Evolutionary conservation across 345 rosid genomes (phyloP), one percentile per base, ranked within the genome.

Genomic region (Hevea brasiliensis): DNA sequence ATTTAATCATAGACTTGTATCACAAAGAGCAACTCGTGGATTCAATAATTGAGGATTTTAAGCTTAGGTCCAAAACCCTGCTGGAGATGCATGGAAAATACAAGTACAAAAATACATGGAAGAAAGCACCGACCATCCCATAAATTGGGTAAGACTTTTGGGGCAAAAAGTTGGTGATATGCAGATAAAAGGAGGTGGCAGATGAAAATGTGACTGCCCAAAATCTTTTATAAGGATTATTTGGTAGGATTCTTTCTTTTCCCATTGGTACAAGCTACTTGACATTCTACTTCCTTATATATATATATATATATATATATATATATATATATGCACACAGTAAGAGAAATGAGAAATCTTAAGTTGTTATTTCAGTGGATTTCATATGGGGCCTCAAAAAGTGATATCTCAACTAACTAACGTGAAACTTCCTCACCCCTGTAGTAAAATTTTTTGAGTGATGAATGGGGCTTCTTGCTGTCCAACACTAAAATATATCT

Each of bases 391-490:
- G 62, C 57, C 72, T 23, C 0, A 1, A 8, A 21, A 57, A 4
- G 41, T 68, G 85, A 83, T 76, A 40, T 83, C 32, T 68, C 76
- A 83, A 75, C 84, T 1, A 72, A 61, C 69, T 41, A 5, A 18
- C 65, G 54, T 15, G 2, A 23, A 6, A 44, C 15, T 29, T 37
- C 54, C 71, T 56, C 35, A 11, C 47, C 47, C 11, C 12, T 8
- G n/a, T 7, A 20, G 24, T 9, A 21, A 37, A 68, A 4, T 17
- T 14, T 15, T 6, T n/a, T 27, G 24, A 11, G 45, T 62, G 50
- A 14, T 15, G 40, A n/a, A 65, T 24, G 35, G 44, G 44, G 32
- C 32, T 63, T 41, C 32, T 1, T 13, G 50, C 60, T 23, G 10
- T 64, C 50, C n/a, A 0, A 42, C 29, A 26, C 54, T n/a, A n/a